Conservation (phyloP, 495 filamentous ascomycete species). For the Hyaloscypha bicolor region DNA sequence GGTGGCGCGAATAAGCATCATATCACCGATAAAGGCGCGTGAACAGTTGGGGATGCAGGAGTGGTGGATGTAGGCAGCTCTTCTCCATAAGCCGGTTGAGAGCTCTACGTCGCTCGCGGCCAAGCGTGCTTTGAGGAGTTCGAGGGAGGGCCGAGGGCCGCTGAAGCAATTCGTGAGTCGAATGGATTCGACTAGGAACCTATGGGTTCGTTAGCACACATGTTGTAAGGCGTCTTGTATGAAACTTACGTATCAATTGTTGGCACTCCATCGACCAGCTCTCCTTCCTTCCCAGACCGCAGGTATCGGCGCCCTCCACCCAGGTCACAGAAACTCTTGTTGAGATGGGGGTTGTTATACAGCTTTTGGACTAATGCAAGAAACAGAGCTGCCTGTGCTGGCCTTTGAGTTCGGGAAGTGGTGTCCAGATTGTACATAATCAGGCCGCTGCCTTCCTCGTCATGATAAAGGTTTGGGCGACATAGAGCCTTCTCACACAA, state of each 20-base stretch:
- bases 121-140: slow-evolving; percentile 36
- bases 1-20: slow-evolving; percentile 58
- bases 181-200: slow-evolving; percentile 48
- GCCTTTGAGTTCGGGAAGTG: slow-evolving; percentile 31
- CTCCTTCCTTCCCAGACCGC: slow-evolving; percentile 35
- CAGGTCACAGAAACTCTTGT: slow-evolving; percentile 41
- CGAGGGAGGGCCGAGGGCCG: slow-evolving; percentile 41
- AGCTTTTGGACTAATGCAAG: slow-evolving; percentile 47
- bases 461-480: slow-evolving; percentile 30
- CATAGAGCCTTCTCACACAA: slow-evolving; percentile 59
- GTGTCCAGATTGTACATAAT: slow-evolving; percentile 37
- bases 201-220: slow-evolving; percentile 8
- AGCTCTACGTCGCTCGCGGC: slow-evolving; percentile 34
- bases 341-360: slow-evolving; percentile 50
- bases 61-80: slow-evolving; percentile 60
- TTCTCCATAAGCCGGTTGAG: slow-evolving; percentile 53
- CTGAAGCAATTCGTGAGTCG: slow-evolving; percentile 53
- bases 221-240: background rate
- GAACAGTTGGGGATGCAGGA: slow-evolving; percentile 49
- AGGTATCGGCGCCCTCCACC: slow-evolving; percentile 42
- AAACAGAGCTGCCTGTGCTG: slow-evolving; percentile 42
- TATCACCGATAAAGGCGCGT: slow-evolving; percentile 60
- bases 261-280: slow-evolving; percentile 45
- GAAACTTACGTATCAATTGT: slow-evolving; percentile 53
- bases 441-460: background rate